Evolutionary conservation across 768 basidiomycete species (phyloP).

Genomic region (Podaxis rugospora): DNA sequence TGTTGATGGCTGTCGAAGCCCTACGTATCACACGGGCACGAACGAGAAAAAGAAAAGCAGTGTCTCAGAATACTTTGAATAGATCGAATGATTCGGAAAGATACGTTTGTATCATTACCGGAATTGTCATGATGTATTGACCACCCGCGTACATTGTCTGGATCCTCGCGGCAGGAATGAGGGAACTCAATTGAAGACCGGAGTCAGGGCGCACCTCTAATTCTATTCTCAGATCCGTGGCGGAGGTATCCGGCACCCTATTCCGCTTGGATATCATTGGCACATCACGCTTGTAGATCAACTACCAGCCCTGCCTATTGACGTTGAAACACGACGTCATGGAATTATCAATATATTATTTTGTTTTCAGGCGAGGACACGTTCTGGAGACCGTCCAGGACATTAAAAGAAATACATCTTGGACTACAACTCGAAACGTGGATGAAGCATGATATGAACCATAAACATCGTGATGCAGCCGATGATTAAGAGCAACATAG

Average conservation of each 20-base stretch:
- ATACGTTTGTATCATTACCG: not conserved
- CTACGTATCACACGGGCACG: not conserved
- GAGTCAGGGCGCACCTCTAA: not conserved
- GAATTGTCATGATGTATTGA: not conserved
- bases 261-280: not conserved
- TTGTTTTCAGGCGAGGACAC: not conserved
- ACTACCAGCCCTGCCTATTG: not conserved
- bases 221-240: not conserved
- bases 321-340: not conserved
- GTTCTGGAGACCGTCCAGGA: not conserved
- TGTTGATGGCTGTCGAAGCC: not conserved
- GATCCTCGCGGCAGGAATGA: not conserved
- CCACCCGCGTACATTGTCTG: not conserved
- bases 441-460: not conserved
- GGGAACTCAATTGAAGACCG: conserved; percentile 1
- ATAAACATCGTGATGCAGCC: not conserved
- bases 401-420: not conserved
- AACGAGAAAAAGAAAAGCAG: not conserved
- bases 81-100: not conserved
- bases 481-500: not conserved
- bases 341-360: not conserved
- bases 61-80: not conserved
- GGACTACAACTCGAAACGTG: not conserved
- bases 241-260: not conserved
- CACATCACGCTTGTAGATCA: not conserved